Conservation (phyloP, 2,329 filamentous ascomycete species). For the Rhexocercosporidium sp. region DNA sequence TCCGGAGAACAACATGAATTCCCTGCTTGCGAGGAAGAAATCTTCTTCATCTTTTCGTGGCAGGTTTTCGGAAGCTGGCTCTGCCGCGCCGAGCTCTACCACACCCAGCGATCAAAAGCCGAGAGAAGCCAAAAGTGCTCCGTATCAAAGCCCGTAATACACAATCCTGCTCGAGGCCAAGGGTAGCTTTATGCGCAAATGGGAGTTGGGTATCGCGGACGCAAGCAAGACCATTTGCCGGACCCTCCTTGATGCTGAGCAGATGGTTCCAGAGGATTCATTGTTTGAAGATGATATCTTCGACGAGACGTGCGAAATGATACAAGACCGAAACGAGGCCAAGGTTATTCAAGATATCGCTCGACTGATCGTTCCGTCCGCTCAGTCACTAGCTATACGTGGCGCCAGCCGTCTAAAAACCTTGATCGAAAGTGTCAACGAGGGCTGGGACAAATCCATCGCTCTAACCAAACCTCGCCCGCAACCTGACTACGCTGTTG, state of each 20-base stretch:
- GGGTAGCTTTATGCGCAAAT: constrained; percentile 42
- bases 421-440: constrained; percentile 38
- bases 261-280: constrained; percentile 42
- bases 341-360: constrained; percentile 39
- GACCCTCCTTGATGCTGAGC: constrained; percentile 41
- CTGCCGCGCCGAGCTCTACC: too few relatives aligned
- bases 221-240: constrained; percentile 42
- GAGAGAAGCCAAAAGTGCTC: too few relatives aligned
- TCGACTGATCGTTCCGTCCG: constrained; percentile 44
- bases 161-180: too few relatives aligned
- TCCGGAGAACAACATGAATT: constrained; percentile 25
- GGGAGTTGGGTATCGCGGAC: constrained; percentile 40
- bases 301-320: constrained; percentile 40
- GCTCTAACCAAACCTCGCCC: constrained; percentile 44
- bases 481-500: constrained; percentile 52
- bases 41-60: too few relatives aligned
- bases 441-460: constrained; percentile 49
- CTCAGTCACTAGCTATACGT: constrained; percentile 1
- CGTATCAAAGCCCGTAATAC: too few relatives aligned
- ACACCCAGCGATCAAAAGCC: too few relatives aligned
- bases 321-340: constrained; percentile 45
- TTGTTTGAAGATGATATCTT: constrained; percentile 49
- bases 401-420: constrained; percentile 37
- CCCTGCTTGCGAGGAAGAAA: background rate
- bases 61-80: too few relatives aligned